Percentiles rank a stretch among this genome's conserved stretches.
These are phyloP conservation scores for Tirmania nivea DNA, from an alignment of 495 filamentous ascomycete genomes.

Conservation along the genomic window DNA sequence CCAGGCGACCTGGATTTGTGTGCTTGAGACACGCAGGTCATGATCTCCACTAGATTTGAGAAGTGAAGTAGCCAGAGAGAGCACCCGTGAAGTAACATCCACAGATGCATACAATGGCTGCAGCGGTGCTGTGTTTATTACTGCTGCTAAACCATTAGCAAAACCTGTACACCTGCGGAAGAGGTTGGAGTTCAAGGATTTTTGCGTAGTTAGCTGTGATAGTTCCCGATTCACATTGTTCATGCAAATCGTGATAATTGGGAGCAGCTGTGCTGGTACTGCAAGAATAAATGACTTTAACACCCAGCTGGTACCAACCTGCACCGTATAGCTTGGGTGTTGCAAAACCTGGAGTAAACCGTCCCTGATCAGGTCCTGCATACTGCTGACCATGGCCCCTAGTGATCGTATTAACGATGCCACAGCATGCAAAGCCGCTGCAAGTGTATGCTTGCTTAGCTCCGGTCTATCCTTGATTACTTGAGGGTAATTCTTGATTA, in stretches of 20 bases:
- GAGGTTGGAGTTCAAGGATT: conserved; percentile 34
- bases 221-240: conserved; percentile 84
- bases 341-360: conserved; percentile 76
- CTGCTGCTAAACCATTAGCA: conserved; percentile 79
- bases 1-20: conserved; percentile 95
- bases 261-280: conserved; percentile 75
- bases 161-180: conserved; percentile 73
- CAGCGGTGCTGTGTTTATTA: conserved; percentile 67
- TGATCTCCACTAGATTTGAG: conserved; percentile 84
- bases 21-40: conserved; percentile 74
- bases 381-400: conserved; percentile 53
- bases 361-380: conserved; percentile 67
- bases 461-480: conserved; percentile 78
- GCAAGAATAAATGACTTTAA: conserved; percentile 71
- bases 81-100: conserved; percentile 76
- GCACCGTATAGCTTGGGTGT: conserved; percentile 90
- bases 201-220: conserved; percentile 45
- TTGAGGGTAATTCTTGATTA: conserved; percentile 88
- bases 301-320: conserved; percentile 67
- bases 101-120: conserved; percentile 88
- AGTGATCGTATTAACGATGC: conserved; percentile 56
- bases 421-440: conserved; percentile 57
- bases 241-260: conserved; percentile 86
- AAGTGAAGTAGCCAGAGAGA: conserved; percentile 75
- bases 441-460: conserved; percentile 68